These are phyloP conservation scores for Podaxis rugospora DNA, from an alignment of 768 basidiomycete genomes.

Conservation along the genomic window DNA sequence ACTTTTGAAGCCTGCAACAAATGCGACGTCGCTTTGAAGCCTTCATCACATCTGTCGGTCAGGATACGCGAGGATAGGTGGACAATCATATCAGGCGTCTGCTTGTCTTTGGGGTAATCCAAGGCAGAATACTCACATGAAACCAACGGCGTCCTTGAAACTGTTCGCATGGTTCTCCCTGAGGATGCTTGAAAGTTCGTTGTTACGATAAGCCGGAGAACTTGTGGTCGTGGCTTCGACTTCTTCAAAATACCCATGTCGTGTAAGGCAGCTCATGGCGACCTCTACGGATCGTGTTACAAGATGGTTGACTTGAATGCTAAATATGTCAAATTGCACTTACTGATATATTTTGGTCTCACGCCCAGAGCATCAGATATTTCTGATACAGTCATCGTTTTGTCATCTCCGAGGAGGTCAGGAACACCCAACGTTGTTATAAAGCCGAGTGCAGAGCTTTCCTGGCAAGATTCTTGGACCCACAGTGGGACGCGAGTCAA, in stretches of 20 bases:
- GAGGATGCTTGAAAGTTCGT: background rate
- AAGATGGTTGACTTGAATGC: background rate
- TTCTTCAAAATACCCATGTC: conserved; percentile 4
- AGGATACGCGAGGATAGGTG: background rate
- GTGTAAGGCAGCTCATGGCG: background rate
- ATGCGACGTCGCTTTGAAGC: conserved; percentile 4
- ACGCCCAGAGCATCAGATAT: background rate
- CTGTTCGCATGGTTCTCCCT: background rate
- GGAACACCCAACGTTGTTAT: background rate
- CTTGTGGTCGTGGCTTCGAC: background rate
- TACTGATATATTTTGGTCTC: background rate
- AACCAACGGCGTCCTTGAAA: conserved; percentile 3
- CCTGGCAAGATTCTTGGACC: conserved; percentile 5
- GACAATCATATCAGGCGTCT: background rate
- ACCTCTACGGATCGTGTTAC: background rate
- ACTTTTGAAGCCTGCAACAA: conserved; percentile 2
- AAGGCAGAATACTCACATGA: background rate
- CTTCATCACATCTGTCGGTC: background rate
- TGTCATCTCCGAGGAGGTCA: background rate
- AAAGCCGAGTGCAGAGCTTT: conserved; percentile 1
- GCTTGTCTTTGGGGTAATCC: background rate
- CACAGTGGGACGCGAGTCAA: background rate
- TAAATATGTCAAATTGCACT: background rate
- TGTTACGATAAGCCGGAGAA: background rate
- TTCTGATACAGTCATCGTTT: background rate